Percentiles rank a stretch among this genome's conserved stretches.
Evolutionary conservation across 1,284 basidiomycete species (phyloP).

Genomic region (Cutaneotrichosporon dermatis): DNA sequence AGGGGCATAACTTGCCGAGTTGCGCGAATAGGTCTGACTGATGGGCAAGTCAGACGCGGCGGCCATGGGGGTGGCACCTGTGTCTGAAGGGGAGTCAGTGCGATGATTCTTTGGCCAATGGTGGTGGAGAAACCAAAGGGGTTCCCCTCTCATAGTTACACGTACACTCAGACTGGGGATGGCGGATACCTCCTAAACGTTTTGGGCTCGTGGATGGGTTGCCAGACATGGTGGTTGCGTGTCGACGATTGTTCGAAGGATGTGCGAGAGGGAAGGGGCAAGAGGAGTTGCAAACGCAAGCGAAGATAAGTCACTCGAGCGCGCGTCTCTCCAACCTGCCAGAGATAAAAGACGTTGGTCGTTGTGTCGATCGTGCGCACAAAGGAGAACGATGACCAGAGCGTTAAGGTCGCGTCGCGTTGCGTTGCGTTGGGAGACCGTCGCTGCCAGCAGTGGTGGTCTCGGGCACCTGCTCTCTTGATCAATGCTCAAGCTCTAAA

Average conservation of each 20-base stretch:
- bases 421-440: background rate
- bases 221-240: constrained; percentile 23
- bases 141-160: constrained; percentile 1
- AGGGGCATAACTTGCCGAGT: constrained; percentile 39
- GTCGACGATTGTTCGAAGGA: background rate
- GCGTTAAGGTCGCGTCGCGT: background rate
- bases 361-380: too few relatives aligned
- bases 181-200: constrained; percentile 38
- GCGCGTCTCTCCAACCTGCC: too few relatives aligned
- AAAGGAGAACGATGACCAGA: too few relatives aligned
- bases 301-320: too few relatives aligned
- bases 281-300: too few relatives aligned
- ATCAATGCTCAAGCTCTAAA: background rate
- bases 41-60: constrained; percentile 20
- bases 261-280: too few relatives aligned
- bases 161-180: constrained; percentile 47
- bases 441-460: background rate
- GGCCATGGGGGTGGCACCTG: constrained; percentile 45
- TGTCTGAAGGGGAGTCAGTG: constrained; percentile 32
- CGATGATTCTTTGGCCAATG: background rate
- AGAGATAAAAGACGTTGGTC: too few relatives aligned
- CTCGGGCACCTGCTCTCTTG: background rate
- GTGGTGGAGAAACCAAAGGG: background rate
- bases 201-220: constrained; percentile 37
- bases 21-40: constrained; percentile 32